Conservation (phyloP, 352 stramenopile genomes). For the Hyphochytrium catenoides region DNA sequence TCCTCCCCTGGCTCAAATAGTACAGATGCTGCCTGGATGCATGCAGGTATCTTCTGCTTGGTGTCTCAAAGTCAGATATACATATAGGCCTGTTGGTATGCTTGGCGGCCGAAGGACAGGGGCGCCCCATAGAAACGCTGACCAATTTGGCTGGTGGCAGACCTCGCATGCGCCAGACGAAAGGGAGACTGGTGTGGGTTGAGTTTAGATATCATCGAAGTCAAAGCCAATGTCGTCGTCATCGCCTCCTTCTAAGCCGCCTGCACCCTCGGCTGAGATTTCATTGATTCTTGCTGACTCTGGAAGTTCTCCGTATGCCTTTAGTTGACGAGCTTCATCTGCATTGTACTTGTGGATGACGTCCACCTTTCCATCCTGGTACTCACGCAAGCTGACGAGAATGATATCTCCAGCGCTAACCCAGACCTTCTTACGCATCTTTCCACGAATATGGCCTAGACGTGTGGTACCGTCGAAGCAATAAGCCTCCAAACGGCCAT, state of each 20-base stretch:
- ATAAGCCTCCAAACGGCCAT: slow-evolving; percentile 91
- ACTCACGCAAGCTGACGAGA: slow-evolving; percentile 92
- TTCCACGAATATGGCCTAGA: slow-evolving; percentile 93
- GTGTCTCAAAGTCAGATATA: too few relatives aligned
- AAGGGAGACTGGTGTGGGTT: too few relatives aligned
- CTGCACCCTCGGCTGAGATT: slow-evolving; percentile 55
- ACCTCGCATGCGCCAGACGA: too few relatives aligned
- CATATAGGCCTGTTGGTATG: too few relatives aligned
- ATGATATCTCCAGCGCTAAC: slow-evolving; percentile 96
- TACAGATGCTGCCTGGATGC: too few relatives aligned
- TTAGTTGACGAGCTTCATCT: slow-evolving; percentile 92
- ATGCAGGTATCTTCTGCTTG: too few relatives aligned
- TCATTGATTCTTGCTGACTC: slow-evolving; percentile 78
- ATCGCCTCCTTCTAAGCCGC: slow-evolving; percentile 46
- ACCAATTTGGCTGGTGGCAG: too few relatives aligned
- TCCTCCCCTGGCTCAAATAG: too few relatives aligned
- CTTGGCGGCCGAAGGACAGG: too few relatives aligned
- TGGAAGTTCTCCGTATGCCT: slow-evolving; percentile 97
- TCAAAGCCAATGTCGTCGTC: slow-evolving; percentile 69
- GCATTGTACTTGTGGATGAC: slow-evolving; percentile 97
- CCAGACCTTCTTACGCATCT: slow-evolving; percentile 99
- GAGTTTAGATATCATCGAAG: slow-evolving; percentile 68
- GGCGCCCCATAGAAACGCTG: too few relatives aligned
- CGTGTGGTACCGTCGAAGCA: slow-evolving; percentile 96
- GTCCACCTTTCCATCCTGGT: slow-evolving; percentile 99